Evolutionary conservation across 2,329 filamentous ascomycete genomes (phyloP).

Genomic region (Hypoxylon sp.): DNA sequence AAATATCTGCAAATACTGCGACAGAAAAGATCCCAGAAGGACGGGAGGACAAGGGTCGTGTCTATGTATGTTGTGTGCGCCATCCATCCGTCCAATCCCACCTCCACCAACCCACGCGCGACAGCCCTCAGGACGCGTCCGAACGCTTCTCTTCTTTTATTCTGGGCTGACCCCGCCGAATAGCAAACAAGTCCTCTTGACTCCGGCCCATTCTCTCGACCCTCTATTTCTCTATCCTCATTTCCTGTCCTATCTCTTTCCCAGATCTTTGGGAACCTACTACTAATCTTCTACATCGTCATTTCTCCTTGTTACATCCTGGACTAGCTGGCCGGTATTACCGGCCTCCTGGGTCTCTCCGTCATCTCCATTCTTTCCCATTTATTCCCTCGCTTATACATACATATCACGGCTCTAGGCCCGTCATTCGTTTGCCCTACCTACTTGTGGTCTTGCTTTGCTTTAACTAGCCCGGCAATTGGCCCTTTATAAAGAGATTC

Average conservation of each 20-base stretch:
- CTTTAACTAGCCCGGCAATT: slow-evolving; percentile 43
- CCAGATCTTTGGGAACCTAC: slow-evolving; percentile 30
- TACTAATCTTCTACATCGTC: slow-evolving; percentile 28
- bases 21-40: slow-evolving; percentile 39
- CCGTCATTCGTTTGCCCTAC: slow-evolving; percentile 44
- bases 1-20: slow-evolving; percentile 30
- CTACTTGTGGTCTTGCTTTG: slow-evolving; percentile 36
- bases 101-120: slow-evolving; percentile 38
- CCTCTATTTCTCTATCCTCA: slow-evolving; percentile 38
- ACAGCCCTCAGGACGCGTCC: slow-evolving; percentile 45
- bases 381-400: slow-evolving; percentile 40
- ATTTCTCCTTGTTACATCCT: slow-evolving; percentile 19
- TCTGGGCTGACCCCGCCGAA: slow-evolving; percentile 40
- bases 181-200: slow-evolving; percentile 39
- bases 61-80: slow-evolving; percentile 34
- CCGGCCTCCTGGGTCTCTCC: slow-evolving; percentile 29
- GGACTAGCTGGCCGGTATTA: slow-evolving; percentile 34
- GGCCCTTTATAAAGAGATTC: slow-evolving; percentile 33
- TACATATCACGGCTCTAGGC: slow-evolving; percentile 40
- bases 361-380: slow-evolving; percentile 39
- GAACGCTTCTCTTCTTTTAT: slow-evolving; percentile 42
- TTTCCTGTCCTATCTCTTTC: slow-evolving; percentile 38
- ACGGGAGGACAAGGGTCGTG: slow-evolving; percentile 39
- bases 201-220: slow-evolving; percentile 42
- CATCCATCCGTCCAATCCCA: slow-evolving; percentile 40